Conservation (phyloP, 768 basidiomycete genomes). For the Lactarius evosmus region DNA sequence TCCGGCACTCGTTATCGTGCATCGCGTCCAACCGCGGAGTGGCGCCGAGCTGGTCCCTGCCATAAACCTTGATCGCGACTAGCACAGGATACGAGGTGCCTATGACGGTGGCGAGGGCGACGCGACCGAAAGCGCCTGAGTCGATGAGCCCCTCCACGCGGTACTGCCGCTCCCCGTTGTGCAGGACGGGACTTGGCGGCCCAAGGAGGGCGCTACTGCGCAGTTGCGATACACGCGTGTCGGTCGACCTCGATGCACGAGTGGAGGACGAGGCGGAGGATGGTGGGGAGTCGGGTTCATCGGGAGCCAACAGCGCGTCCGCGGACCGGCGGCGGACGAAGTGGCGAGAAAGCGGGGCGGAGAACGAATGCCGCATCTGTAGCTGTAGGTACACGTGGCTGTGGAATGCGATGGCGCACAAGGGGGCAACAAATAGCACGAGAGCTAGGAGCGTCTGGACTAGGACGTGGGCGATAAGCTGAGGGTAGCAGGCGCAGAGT, state of each 20-base stretch:
- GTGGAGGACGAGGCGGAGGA: background rate
- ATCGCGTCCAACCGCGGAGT: background rate
- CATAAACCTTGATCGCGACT: slow-evolving; percentile 21
- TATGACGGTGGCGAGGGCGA: slow-evolving; percentile 13
- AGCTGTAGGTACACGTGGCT: slow-evolving; percentile 14
- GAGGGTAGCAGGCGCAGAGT: background rate
- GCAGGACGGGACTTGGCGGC: background rate
- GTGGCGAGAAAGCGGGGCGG: background rate
- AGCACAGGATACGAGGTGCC: background rate
- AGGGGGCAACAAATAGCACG: slow-evolving; percentile 6
- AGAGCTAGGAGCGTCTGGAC: background rate
- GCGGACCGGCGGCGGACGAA: background rate
- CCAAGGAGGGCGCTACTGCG: background rate
- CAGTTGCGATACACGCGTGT: background rate
- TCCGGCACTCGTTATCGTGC: slow-evolving; percentile 7
- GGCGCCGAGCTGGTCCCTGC: background rate
- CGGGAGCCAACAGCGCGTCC: background rate
- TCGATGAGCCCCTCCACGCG: slow-evolving; percentile 21
- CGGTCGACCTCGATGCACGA: background rate
- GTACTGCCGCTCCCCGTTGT: slow-evolving; percentile 3
- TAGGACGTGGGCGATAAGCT: background rate
- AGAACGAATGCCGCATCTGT: background rate
- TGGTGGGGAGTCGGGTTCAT: background rate
- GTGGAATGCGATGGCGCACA: slow-evolving; percentile 6
- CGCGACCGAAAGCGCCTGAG: slow-evolving; percentile 17